A percentile compares a stretch with the other conserved stretches of the same genome.
Evolutionary conservation across 2,329 filamentous ascomycete genomes (phyloP).

Genomic region (Cladosporium sp.): DNA sequence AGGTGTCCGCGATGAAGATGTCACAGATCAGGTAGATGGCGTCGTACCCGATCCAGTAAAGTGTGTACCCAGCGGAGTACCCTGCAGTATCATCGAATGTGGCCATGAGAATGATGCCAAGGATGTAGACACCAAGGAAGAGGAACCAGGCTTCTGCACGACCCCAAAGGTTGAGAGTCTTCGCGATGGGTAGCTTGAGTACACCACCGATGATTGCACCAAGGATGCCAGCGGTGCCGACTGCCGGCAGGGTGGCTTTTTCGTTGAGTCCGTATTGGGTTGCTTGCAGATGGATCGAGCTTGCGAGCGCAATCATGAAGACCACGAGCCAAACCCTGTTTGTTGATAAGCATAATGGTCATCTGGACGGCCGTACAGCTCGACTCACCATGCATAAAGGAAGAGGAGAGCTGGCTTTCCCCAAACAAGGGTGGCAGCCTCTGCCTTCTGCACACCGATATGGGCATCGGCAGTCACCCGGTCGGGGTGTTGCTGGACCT

Average conservation of each 20-base stretch:
- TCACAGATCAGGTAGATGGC: slow-evolving; percentile 22
- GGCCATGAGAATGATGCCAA: slow-evolving; percentile 28
- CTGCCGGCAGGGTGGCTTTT: slow-evolving; percentile 14
- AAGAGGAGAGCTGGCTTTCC: slow-evolving; percentile 29
- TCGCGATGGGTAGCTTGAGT: slow-evolving; percentile 65
- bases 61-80: slow-evolving; percentile 26
- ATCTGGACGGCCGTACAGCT: neutral
- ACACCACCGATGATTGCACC: slow-evolving; percentile 59
- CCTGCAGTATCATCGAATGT: slow-evolving; percentile 22
- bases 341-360: neutral
- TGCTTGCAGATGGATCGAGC: slow-evolving; percentile 32
- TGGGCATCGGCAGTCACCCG: slow-evolving; percentile 31
- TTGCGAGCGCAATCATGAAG: slow-evolving; percentile 40
- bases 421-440: slow-evolving; percentile 36
- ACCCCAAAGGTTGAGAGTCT: slow-evolving; percentile 67
- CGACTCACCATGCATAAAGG: slow-evolving; percentile 30
- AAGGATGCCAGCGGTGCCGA: slow-evolving; percentile 53
- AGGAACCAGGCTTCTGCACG: slow-evolving; percentile 63
- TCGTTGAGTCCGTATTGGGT: slow-evolving; percentile 20
- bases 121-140: slow-evolving; percentile 41
- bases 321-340: slow-evolving; percentile 39
- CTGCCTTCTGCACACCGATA: slow-evolving; percentile 34
- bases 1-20: slow-evolving; percentile 69
- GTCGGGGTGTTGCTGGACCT: slow-evolving; percentile 32
- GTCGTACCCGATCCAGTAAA: slow-evolving; percentile 28